These are phyloP conservation scores for Apophysomyces variabilis DNA, from an alignment of 371 early-diverging fungal species.

Conservation along the genomic window DNA sequence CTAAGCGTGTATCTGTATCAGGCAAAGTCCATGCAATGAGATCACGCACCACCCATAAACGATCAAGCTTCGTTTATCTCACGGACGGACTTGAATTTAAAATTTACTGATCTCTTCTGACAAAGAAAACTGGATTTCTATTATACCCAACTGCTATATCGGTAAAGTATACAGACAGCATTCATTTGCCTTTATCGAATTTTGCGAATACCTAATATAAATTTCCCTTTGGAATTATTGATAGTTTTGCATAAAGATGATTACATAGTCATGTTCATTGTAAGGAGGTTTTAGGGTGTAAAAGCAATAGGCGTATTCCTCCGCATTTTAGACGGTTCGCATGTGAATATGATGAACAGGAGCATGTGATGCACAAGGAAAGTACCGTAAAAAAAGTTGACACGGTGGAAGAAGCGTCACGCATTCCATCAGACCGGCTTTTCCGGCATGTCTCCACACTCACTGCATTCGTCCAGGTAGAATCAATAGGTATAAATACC, in stretches of 20 bases:
- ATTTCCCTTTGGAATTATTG: neutral
- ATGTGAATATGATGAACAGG: conserved; percentile 12
- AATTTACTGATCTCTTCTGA: conserved; percentile 7
- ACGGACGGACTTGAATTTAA: conserved; percentile 7
- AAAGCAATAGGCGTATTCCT: conserved; percentile 5
- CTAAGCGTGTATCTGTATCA: neutral
- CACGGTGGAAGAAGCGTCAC: conserved; percentile 12
- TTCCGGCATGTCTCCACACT: conserved; percentile 6
- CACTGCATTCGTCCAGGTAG: neutral
- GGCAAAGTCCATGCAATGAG: conserved; percentile 4
- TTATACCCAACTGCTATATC: conserved; percentile 4
- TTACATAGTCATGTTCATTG: neutral
- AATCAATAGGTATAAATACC: conserved; percentile 8
- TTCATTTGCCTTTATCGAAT: neutral
- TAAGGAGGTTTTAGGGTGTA: conserved; percentile 7
- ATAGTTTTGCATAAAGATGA: neutral
- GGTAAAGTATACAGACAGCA: neutral
- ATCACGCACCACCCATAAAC: conserved; percentile 11
- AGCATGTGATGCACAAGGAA: conserved; percentile 12
- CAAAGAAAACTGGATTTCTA: neutral
- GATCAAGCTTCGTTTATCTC: conserved; percentile 11
- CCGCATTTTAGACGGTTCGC: conserved; percentile 10
- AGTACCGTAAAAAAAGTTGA: conserved; percentile 10
- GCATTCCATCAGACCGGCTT: conserved; percentile 7
- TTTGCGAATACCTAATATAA: neutral